These are phyloP conservation scores for Pleoardoris graminearum DNA, from an alignment of 2,329 filamentous ascomycete species.

Conservation along the genomic window DNA sequence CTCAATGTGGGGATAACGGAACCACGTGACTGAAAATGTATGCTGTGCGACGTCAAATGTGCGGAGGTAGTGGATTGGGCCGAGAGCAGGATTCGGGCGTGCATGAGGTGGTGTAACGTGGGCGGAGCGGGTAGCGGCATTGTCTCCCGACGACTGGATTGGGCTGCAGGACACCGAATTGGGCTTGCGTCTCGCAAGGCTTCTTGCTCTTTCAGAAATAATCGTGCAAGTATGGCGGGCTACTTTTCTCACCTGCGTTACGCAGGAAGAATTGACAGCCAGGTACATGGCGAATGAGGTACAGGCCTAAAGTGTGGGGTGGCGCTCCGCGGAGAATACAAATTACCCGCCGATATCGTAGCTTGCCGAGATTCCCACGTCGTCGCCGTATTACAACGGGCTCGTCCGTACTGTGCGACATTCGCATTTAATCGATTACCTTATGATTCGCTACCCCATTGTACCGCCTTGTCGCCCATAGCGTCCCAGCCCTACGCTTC, in stretches of 20 bases:
- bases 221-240: neutral
- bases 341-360: neutral
- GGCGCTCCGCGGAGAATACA: too few relatives aligned
- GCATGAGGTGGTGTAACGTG: constrained; percentile 7
- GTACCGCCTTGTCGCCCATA: neutral
- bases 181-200: neutral
- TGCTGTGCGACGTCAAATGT: constrained; percentile 8
- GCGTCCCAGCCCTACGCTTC: neutral
- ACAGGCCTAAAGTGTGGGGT: too few relatives aligned
- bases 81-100: constrained; percentile 1
- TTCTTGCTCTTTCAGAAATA: constrained; percentile 1
- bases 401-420: neutral
- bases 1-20: neutral
- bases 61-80: neutral
- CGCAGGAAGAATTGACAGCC: neutral
- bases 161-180: neutral
- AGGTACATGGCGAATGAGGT: neutral
- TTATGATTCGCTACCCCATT: neutral
- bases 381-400: neutral
- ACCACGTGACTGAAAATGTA: constrained; percentile 8
- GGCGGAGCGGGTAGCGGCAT: constrained; percentile 6
- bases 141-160: neutral
- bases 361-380: neutral
- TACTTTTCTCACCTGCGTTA: neutral
- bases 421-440: neutral